A percentile compares a stretch with the other conserved stretches of the same genome.
phyloP scores from a whole-genome alignment of 345 rosid genomes.

The Sapria himalayana region DNA sequence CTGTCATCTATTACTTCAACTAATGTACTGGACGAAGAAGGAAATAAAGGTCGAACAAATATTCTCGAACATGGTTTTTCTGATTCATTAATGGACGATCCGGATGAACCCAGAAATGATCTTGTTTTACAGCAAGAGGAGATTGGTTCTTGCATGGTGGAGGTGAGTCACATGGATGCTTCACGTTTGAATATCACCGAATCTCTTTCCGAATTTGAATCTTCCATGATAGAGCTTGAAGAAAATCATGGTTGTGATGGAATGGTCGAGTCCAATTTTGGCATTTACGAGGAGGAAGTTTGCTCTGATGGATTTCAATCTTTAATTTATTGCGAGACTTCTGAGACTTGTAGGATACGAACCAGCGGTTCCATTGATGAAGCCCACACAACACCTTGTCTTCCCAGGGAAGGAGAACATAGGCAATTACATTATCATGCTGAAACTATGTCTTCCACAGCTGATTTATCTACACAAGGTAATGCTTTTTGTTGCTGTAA shows the following conservation, averaged over 20 bases:
- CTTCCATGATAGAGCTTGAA: constrained; percentile 10
- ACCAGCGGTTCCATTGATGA: constrained; percentile 14
- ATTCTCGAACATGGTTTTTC: constrained; percentile 8
- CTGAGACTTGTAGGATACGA: constrained; percentile 13
- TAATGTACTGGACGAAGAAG: constrained; percentile 7
- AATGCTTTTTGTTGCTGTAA: no score
- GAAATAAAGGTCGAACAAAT: constrained; percentile 5
- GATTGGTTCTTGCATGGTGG: constrained; percentile 8
- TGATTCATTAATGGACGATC: constrained; percentile 6
- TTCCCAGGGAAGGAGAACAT: constrained; percentile 20
- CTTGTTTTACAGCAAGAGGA: constrained; percentile 6
- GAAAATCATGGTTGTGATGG: constrained; percentile 20
- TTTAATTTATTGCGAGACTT: constrained; percentile 12
- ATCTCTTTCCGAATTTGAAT: constrained; percentile 13
- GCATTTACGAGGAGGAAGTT: constrained; percentile 14
- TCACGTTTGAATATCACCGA: constrained; percentile 8
- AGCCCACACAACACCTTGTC: constrained; percentile 13
- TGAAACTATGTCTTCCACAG: constrained; percentile 10
- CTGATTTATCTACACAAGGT: constrained; percentile 20
- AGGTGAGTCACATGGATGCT: constrained; percentile 8
- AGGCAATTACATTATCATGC: constrained; percentile 8
- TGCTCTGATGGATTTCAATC: constrained; percentile 13
- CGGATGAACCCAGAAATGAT: constrained; percentile 6
- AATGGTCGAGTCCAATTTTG: constrained; percentile 9
- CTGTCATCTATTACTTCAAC: constrained; percentile 9